phyloP scores from a whole-genome alignment of 2,329 filamentous ascomycete genomes.

The Colletotrichum chrysophilum region DNA sequence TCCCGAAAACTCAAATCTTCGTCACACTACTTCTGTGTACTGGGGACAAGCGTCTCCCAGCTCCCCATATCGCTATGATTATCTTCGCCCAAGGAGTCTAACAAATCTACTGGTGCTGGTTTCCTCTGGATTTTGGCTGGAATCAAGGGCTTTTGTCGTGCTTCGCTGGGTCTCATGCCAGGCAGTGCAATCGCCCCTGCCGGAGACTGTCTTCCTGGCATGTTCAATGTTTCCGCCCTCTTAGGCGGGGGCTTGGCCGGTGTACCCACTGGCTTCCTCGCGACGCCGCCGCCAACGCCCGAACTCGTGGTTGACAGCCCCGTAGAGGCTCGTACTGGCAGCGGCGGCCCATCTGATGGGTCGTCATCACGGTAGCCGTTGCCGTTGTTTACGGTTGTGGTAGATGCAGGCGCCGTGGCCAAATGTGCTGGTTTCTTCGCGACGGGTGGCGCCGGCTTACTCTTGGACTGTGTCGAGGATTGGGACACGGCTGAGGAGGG shows the following conservation, averaged over 20 bases:
- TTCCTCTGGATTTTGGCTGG: slow-evolving; percentile 16
- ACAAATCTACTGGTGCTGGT: slow-evolving; percentile 39
- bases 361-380: slow-evolving; percentile 19
- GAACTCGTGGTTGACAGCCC: slow-evolving; percentile 4
- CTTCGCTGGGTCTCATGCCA: slow-evolving; percentile 16
- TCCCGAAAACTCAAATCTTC: neutral
- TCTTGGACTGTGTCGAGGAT: slow-evolving; percentile 33
- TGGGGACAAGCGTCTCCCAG: slow-evolving; percentile 63
- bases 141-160: slow-evolving; percentile 6
- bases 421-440: slow-evolving; percentile 69
- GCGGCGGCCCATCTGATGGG: slow-evolving; percentile 25
- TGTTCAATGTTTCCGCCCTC: neutral
- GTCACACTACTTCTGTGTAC: slow-evolving; percentile 15
- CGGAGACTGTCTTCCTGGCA: slow-evolving; percentile 5
- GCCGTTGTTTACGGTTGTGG: slow-evolving; percentile 24
- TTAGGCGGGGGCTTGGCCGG: slow-evolving; percentile 4
- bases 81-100: slow-evolving; percentile 56
- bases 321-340: slow-evolving; percentile 18
- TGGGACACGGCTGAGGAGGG: slow-evolving; percentile 38
- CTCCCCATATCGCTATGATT: slow-evolving; percentile 49
- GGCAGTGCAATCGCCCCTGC: slow-evolving; percentile 15
- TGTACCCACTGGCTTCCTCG: slow-evolving; percentile 8
- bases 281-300: neutral
- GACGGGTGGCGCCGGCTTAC: slow-evolving; percentile 58
- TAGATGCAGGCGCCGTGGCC: slow-evolving; percentile 34